Percentiles rank a stretch among this genome's conserved stretches.
Conservation (phyloP, 768 basidiomycete genomes). For the Lactarius trivialis region DNA sequence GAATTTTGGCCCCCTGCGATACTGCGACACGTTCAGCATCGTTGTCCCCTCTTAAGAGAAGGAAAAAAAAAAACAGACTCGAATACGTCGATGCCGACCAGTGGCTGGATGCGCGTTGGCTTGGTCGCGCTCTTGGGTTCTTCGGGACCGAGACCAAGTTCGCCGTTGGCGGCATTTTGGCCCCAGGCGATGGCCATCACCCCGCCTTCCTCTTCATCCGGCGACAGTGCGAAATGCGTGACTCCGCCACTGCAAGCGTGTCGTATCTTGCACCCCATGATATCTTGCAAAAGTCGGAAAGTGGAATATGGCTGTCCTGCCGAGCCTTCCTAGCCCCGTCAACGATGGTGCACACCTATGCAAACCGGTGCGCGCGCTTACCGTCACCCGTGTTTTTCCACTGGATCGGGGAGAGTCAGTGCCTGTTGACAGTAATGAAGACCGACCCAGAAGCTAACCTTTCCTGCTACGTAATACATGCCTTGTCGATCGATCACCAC, state of each 20-base stretch:
- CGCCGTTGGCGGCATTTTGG: slow-evolving; percentile 82
- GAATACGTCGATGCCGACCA: slow-evolving; percentile 75
- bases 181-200: slow-evolving; percentile 83
- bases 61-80: slow-evolving; percentile 40
- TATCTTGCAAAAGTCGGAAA: slow-evolving; percentile 82
- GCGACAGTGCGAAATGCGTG: slow-evolving; percentile 75
- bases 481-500: slow-evolving; percentile 75
- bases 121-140: slow-evolving; percentile 86
- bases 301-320: slow-evolving; percentile 82
- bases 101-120: slow-evolving; percentile 60
- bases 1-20: slow-evolving; percentile 84
- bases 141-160: slow-evolving; percentile 74
- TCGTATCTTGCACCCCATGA: slow-evolving; percentile 78
- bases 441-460: slow-evolving; percentile 35
- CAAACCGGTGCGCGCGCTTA: slow-evolving; percentile 25
- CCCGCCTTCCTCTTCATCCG: slow-evolving; percentile 60
- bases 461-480: slow-evolving; percentile 87
- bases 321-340: slow-evolving; percentile 54
- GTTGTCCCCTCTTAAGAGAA: background rate
- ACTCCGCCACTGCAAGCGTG: slow-evolving; percentile 76
- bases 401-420: slow-evolving; percentile 32
- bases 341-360: slow-evolving; percentile 4
- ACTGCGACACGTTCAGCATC: slow-evolving; percentile 32
- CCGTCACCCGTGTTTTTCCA: slow-evolving; percentile 97
- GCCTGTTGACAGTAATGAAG: background rate